Percentiles rank a stretch among this genome's conserved stretches.
These are phyloP conservation scores for Penicillium polonicum DNA, from an alignment of 2,329 filamentous ascomycete genomes.

Conservation along the genomic window DNA sequence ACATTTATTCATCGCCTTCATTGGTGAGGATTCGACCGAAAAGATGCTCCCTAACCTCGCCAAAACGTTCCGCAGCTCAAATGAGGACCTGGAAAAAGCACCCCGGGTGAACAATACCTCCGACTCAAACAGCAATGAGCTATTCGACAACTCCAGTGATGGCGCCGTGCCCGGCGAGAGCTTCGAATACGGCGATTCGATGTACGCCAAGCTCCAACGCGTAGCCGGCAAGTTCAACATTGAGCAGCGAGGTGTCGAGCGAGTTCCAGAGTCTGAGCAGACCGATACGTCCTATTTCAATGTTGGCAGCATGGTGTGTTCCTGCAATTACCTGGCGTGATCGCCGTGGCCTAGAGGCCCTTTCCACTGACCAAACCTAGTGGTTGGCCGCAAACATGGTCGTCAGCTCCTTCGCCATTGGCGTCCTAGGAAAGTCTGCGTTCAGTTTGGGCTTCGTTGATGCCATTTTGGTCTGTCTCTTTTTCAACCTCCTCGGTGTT, in stretches of 20 bases:
- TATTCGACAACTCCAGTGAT: conserved; percentile 18
- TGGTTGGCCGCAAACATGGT: conserved; percentile 80
- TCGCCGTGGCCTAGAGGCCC: conserved; percentile 9
- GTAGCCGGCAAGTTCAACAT: conserved; percentile 65
- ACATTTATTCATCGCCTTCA: conserved; percentile 13
- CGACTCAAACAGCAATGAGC: conserved; percentile 33
- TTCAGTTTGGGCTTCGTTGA: conserved; percentile 73
- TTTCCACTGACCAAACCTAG: conserved; percentile 43
- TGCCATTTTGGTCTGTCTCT: conserved; percentile 67
- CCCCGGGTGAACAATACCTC: conserved; percentile 29
- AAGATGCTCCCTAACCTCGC: conserved; percentile 15
- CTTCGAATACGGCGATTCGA: conserved; percentile 56
- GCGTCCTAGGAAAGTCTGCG: conserved; percentile 65
- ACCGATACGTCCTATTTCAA: conserved; percentile 65
- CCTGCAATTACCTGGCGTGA: conserved; percentile 12
- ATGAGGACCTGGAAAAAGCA: conserved; percentile 36
- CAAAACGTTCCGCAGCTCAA: conserved; percentile 22
- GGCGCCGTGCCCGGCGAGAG: conserved; percentile 58
- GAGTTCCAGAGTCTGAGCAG: conserved; percentile 68
- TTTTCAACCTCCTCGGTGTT: conserved; percentile 73
- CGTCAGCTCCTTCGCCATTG: conserved; percentile 73
- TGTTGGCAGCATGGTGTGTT: conserved; percentile 67
- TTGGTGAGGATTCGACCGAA: conserved; percentile 14
- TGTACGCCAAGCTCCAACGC: conserved; percentile 61
- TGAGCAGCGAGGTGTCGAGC: conserved; percentile 73